Evolutionary conservation across 192 early-diverging fungal species (phyloP).

Genomic region (Cetraspora pellucida): DNA sequence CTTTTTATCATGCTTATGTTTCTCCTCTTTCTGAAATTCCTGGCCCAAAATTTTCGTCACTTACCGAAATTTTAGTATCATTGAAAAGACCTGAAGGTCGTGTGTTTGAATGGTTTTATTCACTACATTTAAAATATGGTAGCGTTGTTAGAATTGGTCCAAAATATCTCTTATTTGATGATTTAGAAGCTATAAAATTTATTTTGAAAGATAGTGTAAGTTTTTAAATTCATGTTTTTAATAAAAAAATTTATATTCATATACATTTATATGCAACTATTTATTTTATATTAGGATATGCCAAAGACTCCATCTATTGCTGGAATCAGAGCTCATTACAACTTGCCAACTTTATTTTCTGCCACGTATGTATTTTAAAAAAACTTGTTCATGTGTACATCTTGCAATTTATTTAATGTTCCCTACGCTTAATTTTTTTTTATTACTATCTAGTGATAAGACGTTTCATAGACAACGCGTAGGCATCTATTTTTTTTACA

Average conservation of each 20-base stretch:
- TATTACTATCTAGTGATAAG: not conserved
- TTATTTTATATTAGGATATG: not conserved
- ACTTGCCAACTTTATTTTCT: constrained; percentile 12
- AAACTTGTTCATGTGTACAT: not conserved
- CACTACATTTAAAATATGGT: constrained; percentile 46
- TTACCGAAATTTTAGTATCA: not conserved
- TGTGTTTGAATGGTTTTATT: constrained; percentile 26
- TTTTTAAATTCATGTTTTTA: too few species aligned
- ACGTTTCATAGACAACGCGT: constrained; percentile 15
- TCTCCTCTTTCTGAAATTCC: constrained; percentile 12
- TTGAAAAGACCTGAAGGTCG: constrained; percentile 13
- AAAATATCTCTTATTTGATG: constrained; percentile 40
- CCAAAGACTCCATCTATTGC: constrained; percentile 11
- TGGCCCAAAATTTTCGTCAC: not conserved
- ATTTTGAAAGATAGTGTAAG: constrained; percentile 28
- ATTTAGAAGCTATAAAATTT: constrained; percentile 48
- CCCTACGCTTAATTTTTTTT: too few species aligned
- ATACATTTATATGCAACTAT: not conserved
- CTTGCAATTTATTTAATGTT: not conserved
- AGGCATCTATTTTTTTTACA: too few species aligned
- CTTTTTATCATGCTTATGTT: not conserved
- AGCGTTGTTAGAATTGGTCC: constrained; percentile 43
- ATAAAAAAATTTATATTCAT: too few species aligned
- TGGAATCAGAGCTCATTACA: not conserved
- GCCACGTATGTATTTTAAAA: not conserved